Percentiles rank a stretch among this genome's conserved stretches.
phyloP scores from a whole-genome alignment of 345 rosid species.

The Euphorbia peplus region DNA sequence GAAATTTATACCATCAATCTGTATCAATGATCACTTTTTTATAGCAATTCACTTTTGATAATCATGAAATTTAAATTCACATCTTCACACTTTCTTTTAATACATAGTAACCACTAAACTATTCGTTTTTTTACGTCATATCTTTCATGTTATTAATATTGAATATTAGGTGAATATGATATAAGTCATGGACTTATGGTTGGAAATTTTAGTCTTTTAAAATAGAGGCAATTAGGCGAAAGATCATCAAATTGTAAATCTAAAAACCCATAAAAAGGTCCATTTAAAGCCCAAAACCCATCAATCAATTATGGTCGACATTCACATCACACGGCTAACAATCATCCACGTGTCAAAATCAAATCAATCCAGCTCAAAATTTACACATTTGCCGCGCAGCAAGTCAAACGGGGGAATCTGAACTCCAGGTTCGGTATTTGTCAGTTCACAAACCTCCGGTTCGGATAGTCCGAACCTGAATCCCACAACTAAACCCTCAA shows the following conservation, averaged over 20 bases:
- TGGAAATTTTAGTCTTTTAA: too few species aligned
- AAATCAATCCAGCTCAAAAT: background rate
- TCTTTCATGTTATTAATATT: too few species aligned
- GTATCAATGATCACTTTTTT: too few species aligned
- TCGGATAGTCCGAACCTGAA: constrained; percentile 14
- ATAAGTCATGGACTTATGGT: too few species aligned
- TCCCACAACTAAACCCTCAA: background rate
- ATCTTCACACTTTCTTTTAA: too few species aligned
- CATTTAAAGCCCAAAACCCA: background rate
- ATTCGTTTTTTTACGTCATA: too few species aligned
- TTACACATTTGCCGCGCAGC: constrained; percentile 39
- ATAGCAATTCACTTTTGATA: too few species aligned
- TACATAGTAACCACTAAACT: too few species aligned
- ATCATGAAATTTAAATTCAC: too few species aligned
- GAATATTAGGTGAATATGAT: too few species aligned
- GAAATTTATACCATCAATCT: too few species aligned
- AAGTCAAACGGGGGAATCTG: constrained; percentile 21
- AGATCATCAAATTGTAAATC: background rate
- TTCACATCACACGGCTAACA: background rate
- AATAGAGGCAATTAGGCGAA: too few species aligned
- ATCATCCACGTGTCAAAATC: constrained; percentile 16
- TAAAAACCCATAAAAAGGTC: background rate
- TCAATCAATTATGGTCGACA: background rate
- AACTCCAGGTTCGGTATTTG: constrained; percentile 33
- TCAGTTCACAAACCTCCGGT: constrained; percentile 17